Evolutionary conservation across 1,139 yeast genomes (phyloP), one percentile per base, ranked within the genome.

Genomic region (Scheffersomyces illinoinensis): DNA sequence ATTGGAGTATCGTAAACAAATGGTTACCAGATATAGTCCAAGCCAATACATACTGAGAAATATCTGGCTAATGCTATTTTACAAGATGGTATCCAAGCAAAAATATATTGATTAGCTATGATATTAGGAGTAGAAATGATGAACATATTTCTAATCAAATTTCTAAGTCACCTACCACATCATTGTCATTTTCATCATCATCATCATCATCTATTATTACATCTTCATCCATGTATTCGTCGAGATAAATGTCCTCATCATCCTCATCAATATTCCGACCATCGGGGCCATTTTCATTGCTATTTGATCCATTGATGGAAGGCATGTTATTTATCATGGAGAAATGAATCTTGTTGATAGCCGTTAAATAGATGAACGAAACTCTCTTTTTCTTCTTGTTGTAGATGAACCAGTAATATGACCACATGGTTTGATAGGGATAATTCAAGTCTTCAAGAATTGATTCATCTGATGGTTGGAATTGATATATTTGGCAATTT

Each of bases 371-470:
- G 43, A 95, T 73, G 70, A 90, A 95, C 0, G 97, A 92, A 3
- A 95, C 98, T 63, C 98, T 84, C 76, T 93, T 95, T 74, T 90
- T 86, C 69, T 91, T 90, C 74, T 91, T 93, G 76, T 92, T 95
- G 75, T 91, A 93, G 56, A 95, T 87, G 72, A 95, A 95, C 90
- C 97, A 95, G 82, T 91, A 91, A 70, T 89, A 82, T 50, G 95
- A 89, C 99, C 99, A 95, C 75, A 90, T 79, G 1, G 89, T 85
- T 55, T 91, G 93, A 50, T 90, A 89, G 48, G 89, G 91, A 66
- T 86, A 88, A 60, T 71, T 85, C 63, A 79, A 72, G 72, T 79
- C 87, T 78, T 87, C 91, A 64, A 90, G 89, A 48, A 92, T 79
- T 52, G 91, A 88, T 56, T 91, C 88, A 65, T 90, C 93, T 14